Evolutionary conservation across 192 early-diverging fungal genomes (phyloP).

Genomic region (Backusella liffmaniae): DNA sequence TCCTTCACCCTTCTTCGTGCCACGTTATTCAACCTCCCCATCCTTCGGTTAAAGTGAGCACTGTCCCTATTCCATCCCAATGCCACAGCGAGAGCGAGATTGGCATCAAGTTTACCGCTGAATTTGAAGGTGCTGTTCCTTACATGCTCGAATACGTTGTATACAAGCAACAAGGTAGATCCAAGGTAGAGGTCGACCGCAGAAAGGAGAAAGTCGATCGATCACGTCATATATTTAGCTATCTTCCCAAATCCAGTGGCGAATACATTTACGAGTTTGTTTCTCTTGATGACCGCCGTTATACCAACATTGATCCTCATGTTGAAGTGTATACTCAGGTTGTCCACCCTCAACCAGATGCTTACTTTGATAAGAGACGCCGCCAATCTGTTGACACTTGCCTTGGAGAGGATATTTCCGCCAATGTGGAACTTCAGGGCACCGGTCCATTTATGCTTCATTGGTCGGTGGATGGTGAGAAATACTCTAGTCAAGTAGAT

Average conservation of each 20-base stretch:
- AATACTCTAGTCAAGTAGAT: conserved; percentile 24
- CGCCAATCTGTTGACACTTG: conserved; percentile 26
- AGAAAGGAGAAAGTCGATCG: conserved; percentile 22
- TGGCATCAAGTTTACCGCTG: conserved; percentile 34
- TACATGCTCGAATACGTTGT: conserved; percentile 29
- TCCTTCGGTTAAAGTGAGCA: conserved; percentile 18
- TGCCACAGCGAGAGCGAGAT: conserved; percentile 33
- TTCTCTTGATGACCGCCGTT: conserved; percentile 29
- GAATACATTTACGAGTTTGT: conserved; percentile 38
- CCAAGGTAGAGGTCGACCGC: background rate
- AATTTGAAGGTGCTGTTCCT: conserved; percentile 33
- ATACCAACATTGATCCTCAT: conserved; percentile 21
- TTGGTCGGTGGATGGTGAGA: conserved; percentile 35
- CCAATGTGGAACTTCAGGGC: conserved; percentile 38
- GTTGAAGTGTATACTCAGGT: conserved; percentile 26
- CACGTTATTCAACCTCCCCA: conserved; percentile 36
- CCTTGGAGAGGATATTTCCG: conserved; percentile 34
- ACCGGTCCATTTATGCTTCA: conserved; percentile 36
- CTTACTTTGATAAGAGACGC: conserved; percentile 19
- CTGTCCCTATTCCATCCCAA: conserved; percentile 36
- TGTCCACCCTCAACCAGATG: conserved; percentile 47
- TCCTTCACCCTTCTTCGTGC: conserved; percentile 33
- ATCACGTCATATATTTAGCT: conserved; percentile 31
- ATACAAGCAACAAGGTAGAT: conserved; percentile 11
- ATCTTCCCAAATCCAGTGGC: conserved; percentile 33